Conservation (phyloP, 306 rosid genomes). For the Mimosa pudica region DNA sequence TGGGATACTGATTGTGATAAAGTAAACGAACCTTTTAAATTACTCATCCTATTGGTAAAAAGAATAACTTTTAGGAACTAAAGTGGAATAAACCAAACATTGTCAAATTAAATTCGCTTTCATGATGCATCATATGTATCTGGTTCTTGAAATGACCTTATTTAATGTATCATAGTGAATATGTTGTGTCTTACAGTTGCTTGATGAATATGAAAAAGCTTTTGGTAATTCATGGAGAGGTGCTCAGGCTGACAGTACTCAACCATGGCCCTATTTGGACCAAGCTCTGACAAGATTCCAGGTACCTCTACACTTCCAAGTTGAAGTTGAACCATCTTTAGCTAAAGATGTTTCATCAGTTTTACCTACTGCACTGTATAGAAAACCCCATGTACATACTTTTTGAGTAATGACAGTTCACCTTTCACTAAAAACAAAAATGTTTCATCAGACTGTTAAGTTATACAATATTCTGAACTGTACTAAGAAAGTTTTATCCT, state of each 20-base stretch:
- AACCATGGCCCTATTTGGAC: conserved; percentile 86
- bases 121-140: conserved; percentile 3
- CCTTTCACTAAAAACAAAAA: neutral
- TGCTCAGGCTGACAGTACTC: conserved; percentile 56
- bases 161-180: conserved; percentile 20
- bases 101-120: conserved; percentile 23
- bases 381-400: no score
- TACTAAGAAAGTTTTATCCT: neutral
- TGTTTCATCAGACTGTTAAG: conserved; percentile 16
- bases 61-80: neutral
- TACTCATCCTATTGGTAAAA: neutral
- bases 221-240: conserved; percentile 91
- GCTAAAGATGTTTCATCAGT: neutral
- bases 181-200: conserved; percentile 51
- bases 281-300: conserved; percentile 81
- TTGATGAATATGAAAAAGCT: conserved; percentile 81
- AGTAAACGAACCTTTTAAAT: neutral
- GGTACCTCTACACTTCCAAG: conserved; percentile 46
- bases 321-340: conserved; percentile 31
- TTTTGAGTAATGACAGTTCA: no score
- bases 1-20: neutral
- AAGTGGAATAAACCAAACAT: conserved; percentile 5
- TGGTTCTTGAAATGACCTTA: conserved; percentile 3
- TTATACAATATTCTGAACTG: neutral
- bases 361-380: no score